A percentile compares a stretch with the other conserved stretches of the same genome.
Evolutionary conservation across 192 early-diverging fungal species (phyloP).

Genomic region (Phycomyces nitens): DNA sequence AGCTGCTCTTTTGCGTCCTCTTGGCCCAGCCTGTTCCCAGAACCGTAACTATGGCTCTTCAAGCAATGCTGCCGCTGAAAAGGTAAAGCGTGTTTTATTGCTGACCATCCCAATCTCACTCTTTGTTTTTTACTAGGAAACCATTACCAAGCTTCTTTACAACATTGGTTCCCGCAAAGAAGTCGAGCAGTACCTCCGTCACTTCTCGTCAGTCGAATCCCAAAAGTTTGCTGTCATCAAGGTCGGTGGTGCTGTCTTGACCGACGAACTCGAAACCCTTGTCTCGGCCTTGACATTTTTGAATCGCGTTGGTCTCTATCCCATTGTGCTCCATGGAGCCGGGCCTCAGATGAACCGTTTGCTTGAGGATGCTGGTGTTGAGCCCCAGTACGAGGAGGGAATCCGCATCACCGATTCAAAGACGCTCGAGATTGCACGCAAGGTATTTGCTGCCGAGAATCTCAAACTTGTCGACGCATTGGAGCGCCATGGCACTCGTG

Average conservation of each 20-base stretch:
- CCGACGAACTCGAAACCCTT: conserved; percentile 91
- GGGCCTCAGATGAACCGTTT: conserved; percentile 94
- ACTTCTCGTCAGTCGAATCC: conserved; percentile 95
- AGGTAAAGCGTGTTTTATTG: conserved; percentile 13
- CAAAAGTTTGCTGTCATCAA: conserved; percentile 99
- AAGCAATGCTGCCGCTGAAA: conserved; percentile 8
- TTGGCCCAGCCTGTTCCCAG: not conserved
- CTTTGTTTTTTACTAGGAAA: conserved; percentile 53
- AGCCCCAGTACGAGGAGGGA: conserved; percentile 94
- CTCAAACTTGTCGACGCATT: conserved; percentile 96
- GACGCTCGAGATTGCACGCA: conserved; percentile 90
- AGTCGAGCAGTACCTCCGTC: conserved; percentile 95
- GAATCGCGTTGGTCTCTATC: conserved; percentile 95
- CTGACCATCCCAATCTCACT: no score
- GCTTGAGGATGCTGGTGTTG: conserved; percentile 89
- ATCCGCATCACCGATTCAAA: conserved; percentile 95
- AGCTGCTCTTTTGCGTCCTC: not conserved
- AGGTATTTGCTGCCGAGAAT: conserved; percentile 94
- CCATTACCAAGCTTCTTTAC: conserved; percentile 86
- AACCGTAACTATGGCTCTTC: not conserved
- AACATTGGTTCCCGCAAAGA: conserved; percentile 99
- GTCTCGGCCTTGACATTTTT: conserved; percentile 95
- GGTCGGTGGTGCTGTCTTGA: conserved; percentile 93
- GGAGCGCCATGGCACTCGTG: conserved; percentile 90
- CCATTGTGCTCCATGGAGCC: conserved; percentile 97